Base-by-base conservation (phyloP, 257 asterid genomes). In the Coffea canephora region DNA sequence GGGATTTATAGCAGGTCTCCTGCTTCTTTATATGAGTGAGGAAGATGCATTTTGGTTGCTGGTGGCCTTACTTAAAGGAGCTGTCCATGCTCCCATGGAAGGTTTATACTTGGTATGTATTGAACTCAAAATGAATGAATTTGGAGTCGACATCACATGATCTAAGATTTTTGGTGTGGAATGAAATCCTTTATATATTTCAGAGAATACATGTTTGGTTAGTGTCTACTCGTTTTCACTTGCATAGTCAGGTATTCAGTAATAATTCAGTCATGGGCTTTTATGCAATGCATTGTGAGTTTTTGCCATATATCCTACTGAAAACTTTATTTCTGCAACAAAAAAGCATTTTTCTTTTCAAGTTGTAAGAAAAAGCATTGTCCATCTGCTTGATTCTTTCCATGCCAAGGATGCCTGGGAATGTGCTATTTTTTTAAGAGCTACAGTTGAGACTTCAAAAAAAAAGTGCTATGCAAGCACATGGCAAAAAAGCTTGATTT, bases 41-140 rank as follows among this genome's bases (percentile, higher is more conserved):
- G 99, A 96, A 87, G 98, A 96, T 84, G 99, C 99, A 74, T 96
- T 96, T 90, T 96, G 99, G 99, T 89, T 96, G 85, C 85, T 96
- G 91, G 99, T 96, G 65, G 99, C 99, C n/a, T 89, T 96, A 64
- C 85, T 96, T 80, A 96, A 96, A 88, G 99, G 99, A 82, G 99
- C 99, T 62, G 97, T 96, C 70, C 97, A 94, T 86, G 89, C 97
- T 87, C 99, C 99, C 21, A 94, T 94, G 99, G 99, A 96, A 88
- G 99, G 99, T 67, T 78, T 96, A 86, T 96, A 94, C 88, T 80
- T 96, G 98, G 99, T 95, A 87, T 78, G 49, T n/a, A 57, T 8
- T 36, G 36, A 69, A 46, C 80, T 25, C 49, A 21, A 25, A 36
- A 55, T 16, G 64, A 25, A 50, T 11, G 50, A 73, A 48, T 39